Conservation (phyloP, 179 eudicot genomes). For the Beta macrorhiza region DNA sequence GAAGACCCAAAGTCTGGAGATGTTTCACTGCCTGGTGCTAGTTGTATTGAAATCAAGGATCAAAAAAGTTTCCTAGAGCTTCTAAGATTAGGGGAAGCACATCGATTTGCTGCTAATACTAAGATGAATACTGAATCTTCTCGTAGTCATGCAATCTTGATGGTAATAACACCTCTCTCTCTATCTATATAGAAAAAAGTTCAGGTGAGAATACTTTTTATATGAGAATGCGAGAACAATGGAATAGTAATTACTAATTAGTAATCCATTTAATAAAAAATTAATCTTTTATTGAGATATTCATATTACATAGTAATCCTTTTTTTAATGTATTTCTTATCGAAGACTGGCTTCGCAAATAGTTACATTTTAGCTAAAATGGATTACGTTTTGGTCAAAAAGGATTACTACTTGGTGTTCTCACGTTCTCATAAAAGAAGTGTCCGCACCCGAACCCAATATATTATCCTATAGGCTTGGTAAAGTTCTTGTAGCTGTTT, state of each 20-base stretch:
- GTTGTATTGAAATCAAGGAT: slow-evolving; percentile 62
- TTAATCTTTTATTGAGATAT: too few relatives aligned
- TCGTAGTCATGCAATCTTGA: slow-evolving; percentile 88
- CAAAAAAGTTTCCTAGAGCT: slow-evolving; percentile 72
- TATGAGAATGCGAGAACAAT: too few relatives aligned
- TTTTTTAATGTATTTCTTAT: too few relatives aligned
- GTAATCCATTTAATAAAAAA: too few relatives aligned
- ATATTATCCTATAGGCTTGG: not conserved
- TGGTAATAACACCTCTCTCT: slow-evolving; percentile 42
- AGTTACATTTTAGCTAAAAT: too few relatives aligned
- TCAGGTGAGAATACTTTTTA: too few relatives aligned
- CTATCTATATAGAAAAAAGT: not conserved
- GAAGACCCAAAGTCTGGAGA: slow-evolving; percentile 91
- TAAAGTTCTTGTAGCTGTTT: slow-evolving; percentile 1
- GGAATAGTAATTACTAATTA: too few relatives aligned
- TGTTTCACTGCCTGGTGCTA: slow-evolving; percentile 81
- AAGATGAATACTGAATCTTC: slow-evolving; percentile 93
- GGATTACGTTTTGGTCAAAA: too few relatives aligned
- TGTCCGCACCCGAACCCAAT: not conserved
- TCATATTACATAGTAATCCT: too few relatives aligned
- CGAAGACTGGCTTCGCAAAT: too few relatives aligned
- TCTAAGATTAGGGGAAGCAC: slow-evolving; percentile 76
- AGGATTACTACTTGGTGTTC: too few relatives aligned
- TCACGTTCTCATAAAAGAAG: too few relatives aligned
- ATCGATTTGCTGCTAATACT: slow-evolving; percentile 93